phyloP scores from a whole-genome alignment of 306 rosid species.

The Erythrophleum fordii region DNA sequence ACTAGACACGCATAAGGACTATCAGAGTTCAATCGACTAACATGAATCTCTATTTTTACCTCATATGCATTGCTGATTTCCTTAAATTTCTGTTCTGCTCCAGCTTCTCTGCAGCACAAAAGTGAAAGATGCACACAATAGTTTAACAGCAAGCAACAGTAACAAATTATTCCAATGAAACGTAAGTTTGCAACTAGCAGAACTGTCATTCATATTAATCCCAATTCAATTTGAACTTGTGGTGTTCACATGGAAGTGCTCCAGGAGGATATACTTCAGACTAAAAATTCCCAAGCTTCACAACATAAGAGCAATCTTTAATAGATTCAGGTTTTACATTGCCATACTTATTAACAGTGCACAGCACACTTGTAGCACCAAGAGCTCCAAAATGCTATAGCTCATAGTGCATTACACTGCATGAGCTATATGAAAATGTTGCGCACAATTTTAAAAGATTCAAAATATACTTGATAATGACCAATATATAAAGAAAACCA shows the following conservation, averaged over 20 bases:
- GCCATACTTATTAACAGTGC: background rate
- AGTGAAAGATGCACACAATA: slow-evolving; percentile 23
- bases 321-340: background rate
- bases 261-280: background rate
- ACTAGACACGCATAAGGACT: slow-evolving; percentile 6
- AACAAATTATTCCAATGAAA: background rate
- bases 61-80: slow-evolving; percentile 95
- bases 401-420: too few species aligned
- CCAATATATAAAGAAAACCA: background rate
- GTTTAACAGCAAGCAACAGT: slow-evolving; percentile 22
- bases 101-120: slow-evolving; percentile 72
- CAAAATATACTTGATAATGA: too few species aligned
- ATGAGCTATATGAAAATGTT: background rate
- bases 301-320: background rate
- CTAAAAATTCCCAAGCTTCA: background rate
- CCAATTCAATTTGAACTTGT: background rate
- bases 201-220: slow-evolving; percentile 16
- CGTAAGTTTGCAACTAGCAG: slow-evolving; percentile 11
- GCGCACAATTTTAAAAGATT: background rate
- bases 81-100: slow-evolving; percentile 90
- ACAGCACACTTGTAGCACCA: background rate
- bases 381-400: too few species aligned
- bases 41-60: slow-evolving; percentile 52
- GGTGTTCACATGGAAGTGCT: background rate
- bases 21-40: slow-evolving; percentile 30